Conservation (phyloP, 75 land plant species). For the Pinus taeda region DNA sequence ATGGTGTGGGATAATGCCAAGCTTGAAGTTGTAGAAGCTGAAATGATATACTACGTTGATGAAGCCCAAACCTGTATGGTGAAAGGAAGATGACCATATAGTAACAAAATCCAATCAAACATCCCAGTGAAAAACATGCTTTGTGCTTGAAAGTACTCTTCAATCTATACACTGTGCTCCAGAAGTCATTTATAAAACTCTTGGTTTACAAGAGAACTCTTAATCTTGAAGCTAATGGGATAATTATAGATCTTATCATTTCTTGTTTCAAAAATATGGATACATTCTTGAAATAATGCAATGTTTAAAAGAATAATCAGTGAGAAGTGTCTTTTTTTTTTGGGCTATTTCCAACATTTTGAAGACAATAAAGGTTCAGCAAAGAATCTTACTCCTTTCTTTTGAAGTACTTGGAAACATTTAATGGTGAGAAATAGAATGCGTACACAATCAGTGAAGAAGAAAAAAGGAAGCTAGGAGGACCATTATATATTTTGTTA, state of each 20-base stretch:
- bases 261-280: conserved; percentile 90
- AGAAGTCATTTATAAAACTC: conserved; percentile 67
- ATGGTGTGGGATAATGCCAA: too few species aligned
- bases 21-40: too few species aligned
- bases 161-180: conserved; percentile 79
- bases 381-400: conserved; percentile 23
- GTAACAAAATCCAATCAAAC: too few species aligned
- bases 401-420: conserved; percentile 79
- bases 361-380: conserved; percentile 60
- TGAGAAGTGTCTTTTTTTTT: conserved; percentile 57
- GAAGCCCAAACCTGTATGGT: too few species aligned
- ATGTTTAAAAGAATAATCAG: conserved; percentile 57
- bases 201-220: conserved; percentile 74
- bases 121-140: too few species aligned
- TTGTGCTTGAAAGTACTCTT: conserved; percentile 25
- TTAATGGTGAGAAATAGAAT: conserved; percentile 72
- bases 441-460: conserved; percentile 61
- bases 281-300: conserved; percentile 84
- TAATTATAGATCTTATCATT: conserved; percentile 64
- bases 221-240: conserved; percentile 62
- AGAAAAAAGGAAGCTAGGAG: conserved; percentile 76
- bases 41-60: too few species aligned
- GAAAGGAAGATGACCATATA: too few species aligned
- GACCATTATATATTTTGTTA: conserved; percentile 83
- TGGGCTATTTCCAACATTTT: too few species aligned